Evolutionary conservation across 805 yeast species (phyloP), one percentile per base, ranked within the genome.

Genomic region (Hanseniaspora valbyensis): DNA sequence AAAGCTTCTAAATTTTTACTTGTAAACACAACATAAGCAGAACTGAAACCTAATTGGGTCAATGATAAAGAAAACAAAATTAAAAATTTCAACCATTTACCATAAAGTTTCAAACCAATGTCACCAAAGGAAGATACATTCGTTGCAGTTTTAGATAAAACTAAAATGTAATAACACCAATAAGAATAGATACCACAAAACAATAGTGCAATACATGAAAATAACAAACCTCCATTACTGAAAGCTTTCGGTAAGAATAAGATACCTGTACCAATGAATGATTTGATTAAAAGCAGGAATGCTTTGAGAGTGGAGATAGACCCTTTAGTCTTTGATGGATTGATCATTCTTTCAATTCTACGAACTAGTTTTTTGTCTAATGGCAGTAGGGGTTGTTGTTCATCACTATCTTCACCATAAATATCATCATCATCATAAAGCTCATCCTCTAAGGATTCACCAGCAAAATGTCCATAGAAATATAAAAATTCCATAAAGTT

Each of bases 381-480:
- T 32, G 37, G 53, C 13, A 45, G 36, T 30, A 45, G 16, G 0
- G 49, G 34, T 24, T 50, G 22, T 52, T 39, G 24, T 49, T 32
- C 32, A 52, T 44, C 25, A 44, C 13, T 43, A 36, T 63, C 58
- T 9, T 53, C 50, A 12, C 38, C 41, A 33, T 18, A 24, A 18
- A 21, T 22, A 2, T 21, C 60, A 54, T 49, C 49, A 18, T 33
- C 59, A 37, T 58, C 57, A 53, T 61, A 58, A 49, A 69, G 75
- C 59, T 79, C 88, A 59, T 78, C 83, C 58, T 82, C 90, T 49
- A 83, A 71, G 36, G 80, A 77, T 64, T 83, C 92, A 61, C 94
- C 94, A 2, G 92, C 92, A 65, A 84, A 84, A 67, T 84, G 90
- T 6, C 94, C 94, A 63, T 84, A 84, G 7, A 84, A 72, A 55